phyloP scores from a whole-genome alignment of 2,329 filamentous ascomycete species.

The Fusarium camptoceras region DNA sequence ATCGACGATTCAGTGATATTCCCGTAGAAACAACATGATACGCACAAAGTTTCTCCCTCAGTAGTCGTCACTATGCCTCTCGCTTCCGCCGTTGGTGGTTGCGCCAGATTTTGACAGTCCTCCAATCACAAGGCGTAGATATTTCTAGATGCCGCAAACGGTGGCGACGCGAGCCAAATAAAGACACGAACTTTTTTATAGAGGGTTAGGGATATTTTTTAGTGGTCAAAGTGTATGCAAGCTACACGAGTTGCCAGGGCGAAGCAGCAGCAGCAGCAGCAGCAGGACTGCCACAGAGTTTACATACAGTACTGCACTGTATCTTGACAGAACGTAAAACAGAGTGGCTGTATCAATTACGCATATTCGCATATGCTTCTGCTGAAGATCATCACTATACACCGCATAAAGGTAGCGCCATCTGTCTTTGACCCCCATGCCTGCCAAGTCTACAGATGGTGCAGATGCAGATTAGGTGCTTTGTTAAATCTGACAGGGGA shows the following conservation, averaged over 20 bases:
- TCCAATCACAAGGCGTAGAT: slow-evolving; percentile 11
- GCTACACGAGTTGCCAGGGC: slow-evolving; percentile 23
- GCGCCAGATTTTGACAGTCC: slow-evolving; percentile 17
- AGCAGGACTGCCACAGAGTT: slow-evolving; percentile 13
- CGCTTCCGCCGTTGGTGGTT: slow-evolving; percentile 26
- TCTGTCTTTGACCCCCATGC: slow-evolving; percentile 10
- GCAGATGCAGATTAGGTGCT: slow-evolving; percentile 26
- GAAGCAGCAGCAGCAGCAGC: not conserved
- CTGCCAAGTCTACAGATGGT: slow-evolving; percentile 17
- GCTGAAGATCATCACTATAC: not conserved
- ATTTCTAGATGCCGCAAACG: slow-evolving; percentile 18
- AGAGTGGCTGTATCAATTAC: slow-evolving; percentile 14
- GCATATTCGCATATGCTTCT: slow-evolving; percentile 8
- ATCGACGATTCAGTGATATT: slow-evolving; percentile 51
- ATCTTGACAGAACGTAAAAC: not conserved
- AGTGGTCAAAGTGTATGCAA: slow-evolving; percentile 18
- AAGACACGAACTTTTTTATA: slow-evolving; percentile 20
- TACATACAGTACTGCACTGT: not conserved
- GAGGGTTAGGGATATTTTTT: slow-evolving; percentile 11
- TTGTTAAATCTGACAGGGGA: slow-evolving; percentile 6
- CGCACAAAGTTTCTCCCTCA: not conserved
- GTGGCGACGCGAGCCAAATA: slow-evolving; percentile 23
- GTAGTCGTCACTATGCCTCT: not conserved
- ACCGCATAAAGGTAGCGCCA: slow-evolving; percentile 2
- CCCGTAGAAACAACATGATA: slow-evolving; percentile 9